phyloP scores from a whole-genome alignment of 2,329 filamentous ascomycete species.

The Juglanconis juglandina region DNA sequence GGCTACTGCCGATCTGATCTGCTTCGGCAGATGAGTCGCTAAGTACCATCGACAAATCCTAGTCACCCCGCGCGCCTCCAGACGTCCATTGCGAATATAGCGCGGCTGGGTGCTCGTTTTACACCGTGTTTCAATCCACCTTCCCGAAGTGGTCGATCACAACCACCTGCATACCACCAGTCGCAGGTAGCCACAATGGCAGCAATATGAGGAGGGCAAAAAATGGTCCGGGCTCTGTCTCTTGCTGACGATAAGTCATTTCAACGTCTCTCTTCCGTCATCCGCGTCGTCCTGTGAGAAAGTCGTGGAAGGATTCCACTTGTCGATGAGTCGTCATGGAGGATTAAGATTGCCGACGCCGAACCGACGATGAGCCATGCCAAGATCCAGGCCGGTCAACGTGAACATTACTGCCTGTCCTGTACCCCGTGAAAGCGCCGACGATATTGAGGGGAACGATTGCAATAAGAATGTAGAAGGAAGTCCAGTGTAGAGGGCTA shows the following conservation, averaged over 20 bases:
- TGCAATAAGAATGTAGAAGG: constrained; percentile 7
- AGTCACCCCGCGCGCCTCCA: too few relatives aligned
- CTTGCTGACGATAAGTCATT: not conserved
- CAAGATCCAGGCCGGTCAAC: not conserved
- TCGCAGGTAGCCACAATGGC: not conserved
- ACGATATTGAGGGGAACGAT: constrained; percentile 30
- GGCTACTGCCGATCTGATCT: too few relatives aligned
- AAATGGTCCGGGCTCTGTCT: not conserved
- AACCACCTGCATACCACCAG: not conserved
- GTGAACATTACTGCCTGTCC: not conserved
- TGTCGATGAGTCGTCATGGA: not conserved
- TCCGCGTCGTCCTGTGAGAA: not conserved
- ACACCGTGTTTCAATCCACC: too few relatives aligned
- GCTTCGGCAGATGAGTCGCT: too few relatives aligned
- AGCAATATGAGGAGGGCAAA: not conserved
- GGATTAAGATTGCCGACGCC: not conserved
- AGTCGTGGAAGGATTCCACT: not conserved
- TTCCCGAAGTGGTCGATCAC: not conserved
- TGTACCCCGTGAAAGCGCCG: constrained; percentile 18
- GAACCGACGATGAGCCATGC: not conserved
- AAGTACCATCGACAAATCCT: too few relatives aligned
- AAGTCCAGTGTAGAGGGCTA: not conserved
- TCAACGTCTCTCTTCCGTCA: not conserved
- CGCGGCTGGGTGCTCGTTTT: too few relatives aligned
- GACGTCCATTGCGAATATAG: not conserved